Evolutionary conservation across 2,329 filamentous ascomycete species (phyloP), one percentile per base, ranked within the genome.

Genomic region (Aspergillus viridinutans): DNA sequence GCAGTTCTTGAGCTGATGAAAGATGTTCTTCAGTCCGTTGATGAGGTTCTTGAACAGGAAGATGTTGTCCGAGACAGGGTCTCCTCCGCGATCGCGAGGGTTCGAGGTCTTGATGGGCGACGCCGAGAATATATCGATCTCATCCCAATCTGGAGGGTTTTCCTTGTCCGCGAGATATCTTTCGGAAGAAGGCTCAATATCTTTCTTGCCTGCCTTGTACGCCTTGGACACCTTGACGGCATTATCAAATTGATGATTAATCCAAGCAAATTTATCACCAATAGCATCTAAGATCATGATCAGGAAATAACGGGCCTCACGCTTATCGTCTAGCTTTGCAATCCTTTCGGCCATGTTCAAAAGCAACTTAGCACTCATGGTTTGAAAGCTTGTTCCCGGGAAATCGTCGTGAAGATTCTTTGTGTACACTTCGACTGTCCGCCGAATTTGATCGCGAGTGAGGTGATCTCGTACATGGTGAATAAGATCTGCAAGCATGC

Each of bases 271-370:
- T 71, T 99, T 99, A 70, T 99, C 94, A 50, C 90, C 94, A 65
- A 99, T 97, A 9, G 95, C 94, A 74, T 97, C 95, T 56, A 99
- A 78, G 48, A 99, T 97, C 86, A 96, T 94, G 69, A 99, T 91
- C 59, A 99, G 79, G 72, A 96, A 96, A 72, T 97, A 92, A 5
- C 95, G 87, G 25, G 94, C 94, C 72, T 99, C 93, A 47, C 89
- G 86, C 77, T 97, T 99, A 71, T 96, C 90, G 21, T 89, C 88
- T 65, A 99, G 83, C 73, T 93, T 96, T 1, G 92, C 90, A 69
- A 99, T 99, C 72, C 91, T 96, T 68, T 99, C 95, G 0, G 93
- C 94, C 91, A 99, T 95, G 72, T 99, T 99, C 12, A 99, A 80
- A 0, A 99, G 80, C 2, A 99, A 80, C 74, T 97, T 99, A 0